Conservation (phyloP, 805 yeast species). For the Metschnikowia lochheadii region DNA sequence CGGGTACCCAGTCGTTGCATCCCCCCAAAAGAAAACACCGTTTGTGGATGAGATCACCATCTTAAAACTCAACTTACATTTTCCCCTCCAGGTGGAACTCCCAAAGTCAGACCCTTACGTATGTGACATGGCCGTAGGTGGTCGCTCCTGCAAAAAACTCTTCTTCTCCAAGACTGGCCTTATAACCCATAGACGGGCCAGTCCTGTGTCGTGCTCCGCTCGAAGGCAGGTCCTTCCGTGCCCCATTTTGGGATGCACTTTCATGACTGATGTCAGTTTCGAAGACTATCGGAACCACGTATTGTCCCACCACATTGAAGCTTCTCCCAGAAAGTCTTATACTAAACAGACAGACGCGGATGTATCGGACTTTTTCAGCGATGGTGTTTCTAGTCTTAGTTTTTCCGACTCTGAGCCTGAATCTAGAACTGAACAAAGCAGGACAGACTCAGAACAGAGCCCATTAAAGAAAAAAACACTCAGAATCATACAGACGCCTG, state of each 20-base stretch:
- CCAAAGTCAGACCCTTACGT: slow-evolving; percentile 8
- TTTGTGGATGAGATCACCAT: slow-evolving; percentile 10
- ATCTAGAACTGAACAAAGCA: too few relatives aligned
- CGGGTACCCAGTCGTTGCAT: slow-evolving; percentile 15
- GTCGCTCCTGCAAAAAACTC: slow-evolving; percentile 9
- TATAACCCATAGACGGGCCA: slow-evolving; percentile 13
- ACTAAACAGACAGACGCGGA: neutral
- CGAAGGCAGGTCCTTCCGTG: slow-evolving; percentile 32
- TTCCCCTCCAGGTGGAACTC: slow-evolving; percentile 11
- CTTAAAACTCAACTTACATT: slow-evolving; percentile 14
- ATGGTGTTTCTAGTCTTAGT: slow-evolving; percentile 8
- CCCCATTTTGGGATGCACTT: slow-evolving; percentile 40
- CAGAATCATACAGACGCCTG: neutral
- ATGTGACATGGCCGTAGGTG: slow-evolving; percentile 1
- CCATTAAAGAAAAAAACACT: neutral
- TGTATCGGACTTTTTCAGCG: slow-evolving; percentile 10
- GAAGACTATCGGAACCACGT: slow-evolving; percentile 10
- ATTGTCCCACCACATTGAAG: slow-evolving; percentile 1
- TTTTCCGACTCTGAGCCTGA: slow-evolving; percentile 5
- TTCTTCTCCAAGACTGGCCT: slow-evolving; percentile 21
- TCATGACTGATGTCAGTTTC: slow-evolving; percentile 28
- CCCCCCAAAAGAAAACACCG: neutral
- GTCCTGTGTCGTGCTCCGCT: slow-evolving; percentile 23
- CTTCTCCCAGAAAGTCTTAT: neutral
- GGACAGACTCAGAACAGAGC: neutral